A percentile compares a stretch with the other conserved stretches of the same genome.
Conservation (phyloP, 306 rosid species). For the Crataegus laevigata region DNA sequence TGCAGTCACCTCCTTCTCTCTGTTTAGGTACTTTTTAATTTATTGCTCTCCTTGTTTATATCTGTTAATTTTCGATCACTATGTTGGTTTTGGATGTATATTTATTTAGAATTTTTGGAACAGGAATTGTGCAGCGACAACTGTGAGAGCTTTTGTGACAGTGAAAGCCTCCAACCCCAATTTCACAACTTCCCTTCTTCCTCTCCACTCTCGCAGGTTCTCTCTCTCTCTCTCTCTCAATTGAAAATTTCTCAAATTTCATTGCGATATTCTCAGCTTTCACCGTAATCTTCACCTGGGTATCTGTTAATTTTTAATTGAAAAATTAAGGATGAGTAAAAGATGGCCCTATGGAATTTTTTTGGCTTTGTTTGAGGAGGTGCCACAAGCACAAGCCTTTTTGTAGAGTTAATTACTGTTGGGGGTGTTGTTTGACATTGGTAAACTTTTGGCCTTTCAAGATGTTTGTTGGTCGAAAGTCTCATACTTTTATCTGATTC, state of each 20-base stretch:
- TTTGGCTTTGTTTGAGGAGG: background rate
- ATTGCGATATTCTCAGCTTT: background rate
- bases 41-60: background rate
- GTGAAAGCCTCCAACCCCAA: conserved; percentile 31
- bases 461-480: background rate
- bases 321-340: background rate
- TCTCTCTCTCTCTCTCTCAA: background rate
- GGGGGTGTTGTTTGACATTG: background rate
- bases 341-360: background rate
- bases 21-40: conserved; percentile 29
- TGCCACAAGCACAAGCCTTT: background rate
- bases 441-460: background rate
- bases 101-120: conserved; percentile 1
- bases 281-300: conserved; percentile 6
- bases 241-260: background rate
- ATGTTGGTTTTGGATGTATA: background rate
- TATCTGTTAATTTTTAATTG: background rate
- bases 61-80: background rate
- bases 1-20: conserved; percentile 35
- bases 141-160: conserved; percentile 40
- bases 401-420: background rate
- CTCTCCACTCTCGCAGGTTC: conserved; percentile 47
- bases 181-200: conserved; percentile 20
- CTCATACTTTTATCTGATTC: background rate
- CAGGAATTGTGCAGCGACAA: conserved; percentile 42